Evolutionary conservation across 768 basidiomycete genomes (phyloP).

Genomic region (Sarcodon aspratus): DNA sequence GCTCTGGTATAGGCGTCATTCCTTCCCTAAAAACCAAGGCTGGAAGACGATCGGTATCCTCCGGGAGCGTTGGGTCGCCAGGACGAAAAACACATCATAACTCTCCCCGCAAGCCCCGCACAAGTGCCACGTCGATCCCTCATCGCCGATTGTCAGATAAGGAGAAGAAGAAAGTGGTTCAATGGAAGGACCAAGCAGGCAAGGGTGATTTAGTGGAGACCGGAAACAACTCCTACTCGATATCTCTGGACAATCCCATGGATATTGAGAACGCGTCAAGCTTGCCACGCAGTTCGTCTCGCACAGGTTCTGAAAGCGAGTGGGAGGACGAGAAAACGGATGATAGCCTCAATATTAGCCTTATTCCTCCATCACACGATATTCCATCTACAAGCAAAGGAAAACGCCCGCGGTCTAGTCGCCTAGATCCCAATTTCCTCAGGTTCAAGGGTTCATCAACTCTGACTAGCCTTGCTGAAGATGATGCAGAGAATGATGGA

Average conservation of each 20-base stretch:
- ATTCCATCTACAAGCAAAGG: constrained; percentile 8
- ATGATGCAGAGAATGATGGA: constrained; percentile 40
- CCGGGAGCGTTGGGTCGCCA: constrained; percentile 25
- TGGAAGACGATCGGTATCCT: constrained; percentile 30
- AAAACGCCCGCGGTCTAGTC: constrained; percentile 50
- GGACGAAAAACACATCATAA: constrained; percentile 18
- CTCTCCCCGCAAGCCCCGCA: constrained; percentile 68
- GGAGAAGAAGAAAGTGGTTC: constrained; percentile 59
- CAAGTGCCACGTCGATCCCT: constrained; percentile 36
- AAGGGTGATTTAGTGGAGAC: constrained; percentile 65
- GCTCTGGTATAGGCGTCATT: neutral
- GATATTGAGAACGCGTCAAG: constrained; percentile 12
- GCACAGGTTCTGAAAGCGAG: constrained; percentile 66
- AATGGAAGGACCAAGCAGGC: constrained; percentile 85
- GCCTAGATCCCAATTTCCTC: constrained; percentile 61
- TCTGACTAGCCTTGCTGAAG: constrained; percentile 59
- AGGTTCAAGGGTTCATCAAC: constrained; percentile 32
- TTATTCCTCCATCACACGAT: constrained; percentile 21
- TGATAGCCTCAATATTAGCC: constrained; percentile 54
- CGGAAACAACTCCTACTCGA: constrained; percentile 13
- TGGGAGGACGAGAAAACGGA: constrained; percentile 88
- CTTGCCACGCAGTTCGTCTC: constrained; percentile 7
- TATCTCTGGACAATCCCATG: constrained; percentile 20
- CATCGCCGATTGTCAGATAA: constrained; percentile 57
- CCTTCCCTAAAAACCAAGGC: neutral